phyloP scores from a whole-genome alignment of 1,284 basidiomycete species.

The Pseudozyma thailandica region DNA sequence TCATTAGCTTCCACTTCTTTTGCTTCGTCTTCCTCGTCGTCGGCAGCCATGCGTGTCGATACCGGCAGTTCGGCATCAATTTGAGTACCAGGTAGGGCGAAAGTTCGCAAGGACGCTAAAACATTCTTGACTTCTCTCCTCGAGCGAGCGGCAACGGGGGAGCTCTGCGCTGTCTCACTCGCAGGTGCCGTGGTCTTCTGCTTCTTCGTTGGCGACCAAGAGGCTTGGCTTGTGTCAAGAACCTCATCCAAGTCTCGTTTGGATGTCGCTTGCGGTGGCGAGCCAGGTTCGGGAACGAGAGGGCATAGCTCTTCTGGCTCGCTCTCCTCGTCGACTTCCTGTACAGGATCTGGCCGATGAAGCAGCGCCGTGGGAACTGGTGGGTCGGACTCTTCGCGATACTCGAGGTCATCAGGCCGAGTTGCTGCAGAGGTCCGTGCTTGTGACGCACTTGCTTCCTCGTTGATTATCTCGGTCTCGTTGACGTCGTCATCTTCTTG shows the following conservation, averaged over 20 bases:
- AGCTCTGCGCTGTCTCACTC: background rate
- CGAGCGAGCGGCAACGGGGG: background rate
- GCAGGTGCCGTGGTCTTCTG: slow-evolving; percentile 2
- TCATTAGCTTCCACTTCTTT: too few species aligned
- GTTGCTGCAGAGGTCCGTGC: too few species aligned
- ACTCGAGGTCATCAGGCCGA: slow-evolving; percentile 13
- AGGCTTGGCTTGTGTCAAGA: slow-evolving; percentile 40
- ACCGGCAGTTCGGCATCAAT: slow-evolving; percentile 10
- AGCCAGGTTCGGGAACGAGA: slow-evolving; percentile 1
- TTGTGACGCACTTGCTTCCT: too few species aligned
- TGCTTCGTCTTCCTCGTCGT: slow-evolving; percentile 16
- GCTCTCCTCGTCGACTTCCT: slow-evolving; percentile 19
- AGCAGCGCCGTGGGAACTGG: background rate
- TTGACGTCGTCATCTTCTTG: too few species aligned
- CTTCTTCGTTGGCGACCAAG: slow-evolving; percentile 31
- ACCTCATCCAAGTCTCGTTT: slow-evolving; percentile 38
- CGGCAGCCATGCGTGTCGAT: slow-evolving; percentile 8
- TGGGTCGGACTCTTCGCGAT: slow-evolving; percentile 20
- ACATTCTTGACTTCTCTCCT: slow-evolving; percentile 8
- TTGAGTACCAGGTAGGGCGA: slow-evolving; percentile 20
- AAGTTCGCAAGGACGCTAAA: slow-evolving; percentile 13
- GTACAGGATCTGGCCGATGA: background rate
- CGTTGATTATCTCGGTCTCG: background rate
- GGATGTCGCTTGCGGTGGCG: slow-evolving; percentile 5
- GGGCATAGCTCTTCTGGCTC: slow-evolving; percentile 19